Conservation (phyloP, 2,329 filamentous ascomycete species). For the Ophiostoma himal-ulmi region DNA sequence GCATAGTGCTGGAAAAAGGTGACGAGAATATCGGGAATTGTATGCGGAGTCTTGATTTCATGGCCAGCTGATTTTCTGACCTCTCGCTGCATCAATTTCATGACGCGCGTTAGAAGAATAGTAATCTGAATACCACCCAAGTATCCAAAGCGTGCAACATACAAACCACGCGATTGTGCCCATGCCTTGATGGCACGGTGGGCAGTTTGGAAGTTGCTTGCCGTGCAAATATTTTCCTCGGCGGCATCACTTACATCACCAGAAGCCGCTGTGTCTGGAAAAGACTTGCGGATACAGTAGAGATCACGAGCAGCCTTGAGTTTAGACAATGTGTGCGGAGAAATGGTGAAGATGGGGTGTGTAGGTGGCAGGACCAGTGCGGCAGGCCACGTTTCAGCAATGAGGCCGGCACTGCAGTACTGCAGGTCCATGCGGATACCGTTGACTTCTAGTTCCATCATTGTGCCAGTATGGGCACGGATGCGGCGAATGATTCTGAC, state of each 20-base stretch:
- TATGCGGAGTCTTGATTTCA: background rate
- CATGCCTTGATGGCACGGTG: conserved; percentile 57
- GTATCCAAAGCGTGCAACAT: conserved; percentile 59
- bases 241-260: background rate
- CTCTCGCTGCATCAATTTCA: conserved; percentile 43
- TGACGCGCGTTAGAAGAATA: conserved; percentile 54
- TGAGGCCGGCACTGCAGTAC: conserved; percentile 54
- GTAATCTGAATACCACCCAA: conserved; percentile 61
- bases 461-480: conserved; percentile 53
- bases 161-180: conserved; percentile 57
- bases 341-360: conserved; percentile 51
- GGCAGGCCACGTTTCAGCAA: conserved; percentile 50
- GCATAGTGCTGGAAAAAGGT: conserved; percentile 62
- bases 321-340: conserved; percentile 52
- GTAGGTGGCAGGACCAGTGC: conserved; percentile 43
- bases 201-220: conserved; percentile 49
- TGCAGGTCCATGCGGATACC: conserved; percentile 59
- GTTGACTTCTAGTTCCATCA: conserved; percentile 57
- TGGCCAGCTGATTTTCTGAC: background rate
- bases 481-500: conserved; percentile 53
- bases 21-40: conserved; percentile 46
- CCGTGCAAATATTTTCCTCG: conserved; percentile 30
- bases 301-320: conserved; percentile 60
- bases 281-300: conserved; percentile 52
- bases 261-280: conserved; percentile 48